Base-by-base conservation (phyloP, 108 stramenopile genomes). In the Cyclotella sp. region DNA sequence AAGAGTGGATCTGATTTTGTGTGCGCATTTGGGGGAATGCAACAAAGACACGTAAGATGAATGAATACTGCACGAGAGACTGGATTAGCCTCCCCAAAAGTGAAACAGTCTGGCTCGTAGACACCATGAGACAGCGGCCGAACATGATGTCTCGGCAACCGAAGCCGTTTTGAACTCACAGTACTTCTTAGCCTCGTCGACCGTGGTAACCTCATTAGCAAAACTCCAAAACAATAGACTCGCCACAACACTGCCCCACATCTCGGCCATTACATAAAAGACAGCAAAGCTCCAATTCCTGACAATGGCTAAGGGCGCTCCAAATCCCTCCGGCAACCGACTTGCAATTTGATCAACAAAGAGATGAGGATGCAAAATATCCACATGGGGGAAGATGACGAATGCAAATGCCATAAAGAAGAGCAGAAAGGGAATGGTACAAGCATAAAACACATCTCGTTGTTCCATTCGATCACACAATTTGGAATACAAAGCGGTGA, bases 211-310 rank as follows among this genome's bases (percentile, higher is more conserved):
- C 76, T 97, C 95, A 82, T 99, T 99, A 30, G 99, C 98, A 79
- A 98, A 96, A 21, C 96, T 93, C 99, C 99, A 99, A 85, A 99
- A 99, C 69, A 99, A 81, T 26, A 99, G 84, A 49, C 93, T 92
- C 29, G 96, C 92, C 39, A 98, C 97, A 18, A 97, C 97, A 75
- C 91, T 92, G 26, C 98, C 98, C 97, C 97, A 98, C 90, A 98
- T 94, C 85, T 99, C 97, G n/a, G 98, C 96, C 91, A 97, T 85
- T 76, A 97, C 96, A 84, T 98, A 99, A 75, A 98, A 99, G 4
- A 98, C 39, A 12, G 96, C 94, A 80, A 95, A 98, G 43, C 91
- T 94, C 99, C 99, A 98, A 84, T 99, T 97, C 9, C 94, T 87
- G 57, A 94, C 74, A 64, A 95, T 94, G 22, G 93, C 83, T 65